Base-by-base conservation (phyloP, 345 rosid species). In the Lumnitzera littorea region DNA sequence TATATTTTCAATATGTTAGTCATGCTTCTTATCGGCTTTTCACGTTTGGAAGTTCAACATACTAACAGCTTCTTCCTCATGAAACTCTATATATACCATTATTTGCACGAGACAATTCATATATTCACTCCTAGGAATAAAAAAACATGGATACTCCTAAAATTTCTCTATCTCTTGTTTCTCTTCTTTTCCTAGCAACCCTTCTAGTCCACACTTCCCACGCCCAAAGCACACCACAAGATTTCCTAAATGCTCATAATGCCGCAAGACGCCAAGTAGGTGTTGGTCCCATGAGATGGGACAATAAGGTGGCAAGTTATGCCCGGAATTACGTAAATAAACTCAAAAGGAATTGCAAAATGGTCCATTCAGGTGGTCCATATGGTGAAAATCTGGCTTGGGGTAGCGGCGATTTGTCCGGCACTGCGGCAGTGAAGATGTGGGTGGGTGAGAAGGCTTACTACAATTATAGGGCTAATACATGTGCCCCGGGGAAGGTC, bases 361-460 rank as follows among this genome's bases (percentile, higher is more conserved):
- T 83, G 2, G 70, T 63, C 43, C 89, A 81, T 74, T 85, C 87
- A 2, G 17, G 70, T 2, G 87, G 92, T 17, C 82, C 74, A 17
- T 83, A 76, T 48, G 89, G 92, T 14, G 89, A 86, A 79, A 86
- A 86, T 65, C 67, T 86, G 17, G 92, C 87, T 4, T 3, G 67
- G 61, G 61, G 84, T 55, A 53, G 66, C 17, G 82, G 63, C 46
- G 74, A 70, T 23, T 69, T 85, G 29, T 53, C 77, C 0, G 81
- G 74, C 16, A 65, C 60, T 2, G 69, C 54, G 15, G 88, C 89
- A 0, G 89, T 86, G 31, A 55, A 58, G 9, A 0, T 84, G 79
- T 87, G 87, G 88, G 81, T 78, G 2, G 50, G 55, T 31, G 95
- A 85, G 76, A 78, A 78, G 75, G 63, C 61, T 5, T 3, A 61